Conservation (phyloP, 371 early-diverging fungal species). For the Funneliformis caledonium region DNA sequence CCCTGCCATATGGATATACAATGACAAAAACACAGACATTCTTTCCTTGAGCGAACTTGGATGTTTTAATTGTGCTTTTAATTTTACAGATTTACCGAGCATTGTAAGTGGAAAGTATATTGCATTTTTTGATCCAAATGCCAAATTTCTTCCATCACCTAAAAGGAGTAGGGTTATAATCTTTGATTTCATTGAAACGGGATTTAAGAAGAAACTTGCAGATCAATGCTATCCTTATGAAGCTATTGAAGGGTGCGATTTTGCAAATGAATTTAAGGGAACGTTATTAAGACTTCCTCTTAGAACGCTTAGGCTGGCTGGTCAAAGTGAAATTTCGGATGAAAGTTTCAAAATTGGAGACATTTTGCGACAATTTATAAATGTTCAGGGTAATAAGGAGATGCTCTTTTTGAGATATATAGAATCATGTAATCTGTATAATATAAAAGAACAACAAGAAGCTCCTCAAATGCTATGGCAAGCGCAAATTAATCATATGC, state of each 20-base stretch:
- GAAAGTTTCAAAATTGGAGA: not conserved
- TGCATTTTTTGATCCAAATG: constrained; percentile 47
- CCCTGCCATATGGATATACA: constrained; percentile 48
- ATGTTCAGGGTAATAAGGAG: constrained; percentile 38
- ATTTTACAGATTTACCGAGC: constrained; percentile 50
- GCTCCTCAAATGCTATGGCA: not conserved
- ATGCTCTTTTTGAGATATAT: constrained; percentile 45
- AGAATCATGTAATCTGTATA: not conserved
- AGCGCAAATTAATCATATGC: not conserved
- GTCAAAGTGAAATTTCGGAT: not conserved
- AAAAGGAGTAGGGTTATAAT: constrained; percentile 13
- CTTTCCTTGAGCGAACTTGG: constrained; percentile 42
- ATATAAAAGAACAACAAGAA: not conserved
- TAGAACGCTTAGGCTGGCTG: not conserved
- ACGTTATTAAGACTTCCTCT: constrained; percentile 50
- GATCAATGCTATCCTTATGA: not conserved
- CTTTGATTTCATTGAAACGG: constrained; percentile 29
- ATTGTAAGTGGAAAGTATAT: constrained; percentile 47
- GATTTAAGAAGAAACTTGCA: constrained; percentile 28
- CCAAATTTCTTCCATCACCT: constrained; percentile 37
- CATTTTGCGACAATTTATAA: constrained; percentile 21
- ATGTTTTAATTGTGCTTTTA: constrained; percentile 47
- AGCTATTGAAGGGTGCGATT: constrained; percentile 38
- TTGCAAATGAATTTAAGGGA: constrained; percentile 42
- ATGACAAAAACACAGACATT: constrained; percentile 49